phyloP scores from a whole-genome alignment of 306 rosid genomes.

The Castanea mollissima region DNA sequence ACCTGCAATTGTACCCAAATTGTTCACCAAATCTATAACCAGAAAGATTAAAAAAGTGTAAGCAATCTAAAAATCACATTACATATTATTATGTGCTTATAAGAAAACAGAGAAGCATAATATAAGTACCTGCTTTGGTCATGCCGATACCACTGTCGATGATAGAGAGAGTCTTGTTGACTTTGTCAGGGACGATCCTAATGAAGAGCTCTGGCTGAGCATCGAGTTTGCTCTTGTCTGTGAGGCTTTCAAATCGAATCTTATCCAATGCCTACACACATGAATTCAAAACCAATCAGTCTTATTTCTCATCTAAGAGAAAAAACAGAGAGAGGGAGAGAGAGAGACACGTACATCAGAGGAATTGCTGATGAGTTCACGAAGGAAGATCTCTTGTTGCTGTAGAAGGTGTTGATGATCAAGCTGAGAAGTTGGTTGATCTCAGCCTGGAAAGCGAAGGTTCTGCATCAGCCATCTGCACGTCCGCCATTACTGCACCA shows the following conservation, averaged over 20 bases:
- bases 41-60: neutral
- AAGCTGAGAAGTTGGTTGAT: slow-evolving; percentile 66
- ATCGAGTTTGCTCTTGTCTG: slow-evolving; percentile 64
- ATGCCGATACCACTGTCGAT: slow-evolving; percentile 70
- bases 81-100: too few relatives aligned
- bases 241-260: slow-evolving; percentile 56
- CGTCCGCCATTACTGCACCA: slow-evolving; percentile 37
- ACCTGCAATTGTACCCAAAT: slow-evolving; percentile 77
- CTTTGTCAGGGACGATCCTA: slow-evolving; percentile 62
- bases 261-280: slow-evolving; percentile 57
- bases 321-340: too few relatives aligned
- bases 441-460: slow-evolving; percentile 74
- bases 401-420: slow-evolving; percentile 68
- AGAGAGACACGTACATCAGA: slow-evolving; percentile 42
- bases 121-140: slow-evolving; percentile 64
- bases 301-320: too few relatives aligned
- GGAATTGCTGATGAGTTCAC: slow-evolving; percentile 59
- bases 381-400: slow-evolving; percentile 79
- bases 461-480: slow-evolving; percentile 57
- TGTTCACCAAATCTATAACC: slow-evolving; percentile 64
- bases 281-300: too few relatives aligned
- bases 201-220: slow-evolving; percentile 67
- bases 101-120: neutral
- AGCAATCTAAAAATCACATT: too few relatives aligned
- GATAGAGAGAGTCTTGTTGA: slow-evolving; percentile 56